These are phyloP conservation scores for Ophiostoma fasciatum DNA, from an alignment of 2,329 filamentous ascomycete genomes.

Conservation along the genomic window DNA sequence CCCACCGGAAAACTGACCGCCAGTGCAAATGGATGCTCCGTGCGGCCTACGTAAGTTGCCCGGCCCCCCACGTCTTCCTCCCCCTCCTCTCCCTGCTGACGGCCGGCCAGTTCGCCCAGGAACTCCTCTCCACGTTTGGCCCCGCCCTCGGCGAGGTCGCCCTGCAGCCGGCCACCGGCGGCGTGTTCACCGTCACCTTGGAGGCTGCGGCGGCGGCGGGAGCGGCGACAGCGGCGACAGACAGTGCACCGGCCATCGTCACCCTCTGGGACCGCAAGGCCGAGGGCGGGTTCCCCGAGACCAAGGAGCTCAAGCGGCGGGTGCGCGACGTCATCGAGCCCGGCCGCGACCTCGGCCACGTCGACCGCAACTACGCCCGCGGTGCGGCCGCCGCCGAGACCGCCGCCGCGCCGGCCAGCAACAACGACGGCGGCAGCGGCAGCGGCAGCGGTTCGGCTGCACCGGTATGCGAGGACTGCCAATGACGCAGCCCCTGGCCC, in stretches of 20 bases:
- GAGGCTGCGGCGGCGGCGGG: slow-evolving; percentile 7
- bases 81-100: not conserved
- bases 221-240: too few species aligned
- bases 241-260: slow-evolving; percentile 22
- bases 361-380: slow-evolving; percentile 35
- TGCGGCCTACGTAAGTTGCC: slow-evolving; percentile 62
- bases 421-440: not conserved
- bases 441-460: not conserved
- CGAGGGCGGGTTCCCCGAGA: slow-evolving; percentile 86
- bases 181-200: slow-evolving; percentile 55
- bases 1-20: too few species aligned
- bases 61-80: too few species aligned
- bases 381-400: too few species aligned
- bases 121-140: slow-evolving; percentile 89
- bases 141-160: slow-evolving; percentile 75
- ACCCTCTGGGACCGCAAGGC: slow-evolving; percentile 77
- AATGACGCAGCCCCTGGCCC: too few species aligned
- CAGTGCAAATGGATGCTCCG: slow-evolving; percentile 83
- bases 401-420: too few species aligned
- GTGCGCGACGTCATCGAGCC: slow-evolving; percentile 76
- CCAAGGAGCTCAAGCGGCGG: slow-evolving; percentile 75
- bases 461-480: slow-evolving; percentile 22
- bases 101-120: slow-evolving; percentile 65
- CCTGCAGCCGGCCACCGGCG: slow-evolving; percentile 71
- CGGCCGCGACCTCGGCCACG: slow-evolving; percentile 63